A percentile compares a stretch with the other conserved stretches of the same genome.
phyloP scores from a whole-genome alignment of 2,329 filamentous ascomycete species.

The Cladosporium sp. region DNA sequence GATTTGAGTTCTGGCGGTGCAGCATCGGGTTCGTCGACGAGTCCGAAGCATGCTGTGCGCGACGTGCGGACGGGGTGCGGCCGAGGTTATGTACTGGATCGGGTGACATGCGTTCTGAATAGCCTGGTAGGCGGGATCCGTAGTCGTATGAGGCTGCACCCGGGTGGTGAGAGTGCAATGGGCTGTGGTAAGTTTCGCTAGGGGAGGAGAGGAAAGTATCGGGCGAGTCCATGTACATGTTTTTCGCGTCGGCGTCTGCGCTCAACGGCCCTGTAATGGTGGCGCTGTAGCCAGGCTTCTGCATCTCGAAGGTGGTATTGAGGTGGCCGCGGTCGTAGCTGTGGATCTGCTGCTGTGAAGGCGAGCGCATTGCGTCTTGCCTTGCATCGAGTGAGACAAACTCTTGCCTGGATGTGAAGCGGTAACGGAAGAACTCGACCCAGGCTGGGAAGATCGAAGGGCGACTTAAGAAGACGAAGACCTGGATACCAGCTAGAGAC shows the following conservation, averaged over 20 bases:
- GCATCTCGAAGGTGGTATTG: slow-evolving; percentile 39
- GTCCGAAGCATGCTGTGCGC: not conserved
- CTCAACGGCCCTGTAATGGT: slow-evolving; percentile 21
- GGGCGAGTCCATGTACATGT: slow-evolving; percentile 23
- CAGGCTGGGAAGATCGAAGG: slow-evolving; percentile 85
- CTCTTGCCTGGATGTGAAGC: slow-evolving; percentile 64
- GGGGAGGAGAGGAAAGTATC: slow-evolving; percentile 36
- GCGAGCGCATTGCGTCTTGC: slow-evolving; percentile 28
- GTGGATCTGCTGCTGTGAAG: slow-evolving; percentile 28
- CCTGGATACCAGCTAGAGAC: slow-evolving; percentile 79
- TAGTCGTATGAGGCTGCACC: slow-evolving; percentile 20
- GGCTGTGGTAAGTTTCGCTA: slow-evolving; percentile 27
- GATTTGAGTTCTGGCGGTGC: not conserved
- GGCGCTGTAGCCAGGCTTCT: slow-evolving; percentile 27
- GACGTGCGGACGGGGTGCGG: not conserved
- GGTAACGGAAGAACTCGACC: slow-evolving; percentile 63
- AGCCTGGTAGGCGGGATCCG: slow-evolving; percentile 17
- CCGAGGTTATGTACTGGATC: not conserved
- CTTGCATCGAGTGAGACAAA: slow-evolving; percentile 84
- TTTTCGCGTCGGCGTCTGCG: slow-evolving; percentile 23
- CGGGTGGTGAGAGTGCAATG: slow-evolving; percentile 22
- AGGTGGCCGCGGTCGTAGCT: slow-evolving; percentile 33
- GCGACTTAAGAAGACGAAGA: slow-evolving; percentile 77
- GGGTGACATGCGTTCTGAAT: slow-evolving; percentile 21
- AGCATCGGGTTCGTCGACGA: slow-evolving; percentile 14